Conservation (phyloP, 1,284 basidiomycete species). For the Trichosporon ovoides region DNA sequence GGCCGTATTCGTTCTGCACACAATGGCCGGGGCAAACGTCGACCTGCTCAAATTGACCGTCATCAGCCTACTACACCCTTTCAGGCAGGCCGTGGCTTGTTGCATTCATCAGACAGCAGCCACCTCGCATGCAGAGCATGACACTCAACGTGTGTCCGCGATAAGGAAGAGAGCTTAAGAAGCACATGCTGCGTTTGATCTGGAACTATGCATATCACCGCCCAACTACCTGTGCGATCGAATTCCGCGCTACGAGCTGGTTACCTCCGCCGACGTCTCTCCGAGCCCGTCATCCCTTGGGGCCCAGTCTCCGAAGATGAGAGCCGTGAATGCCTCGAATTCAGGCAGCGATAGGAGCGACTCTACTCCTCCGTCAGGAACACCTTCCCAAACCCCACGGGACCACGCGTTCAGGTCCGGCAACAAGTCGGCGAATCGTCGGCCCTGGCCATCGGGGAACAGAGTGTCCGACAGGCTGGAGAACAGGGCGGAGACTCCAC, state of each 20-base stretch:
- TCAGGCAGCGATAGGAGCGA: conserved; percentile 35
- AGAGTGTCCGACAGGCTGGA: conserved; percentile 25
- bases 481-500: conserved; percentile 36
- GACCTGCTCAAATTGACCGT: no score
- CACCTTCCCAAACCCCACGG: conserved; percentile 44
- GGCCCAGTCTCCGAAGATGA: conserved; percentile 49
- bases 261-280: neutral
- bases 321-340: conserved; percentile 43
- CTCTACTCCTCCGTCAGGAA: conserved; percentile 46
- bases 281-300: conserved; percentile 13
- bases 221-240: neutral
- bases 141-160: no score
- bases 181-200: no score
- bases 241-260: neutral
- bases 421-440: conserved; percentile 37
- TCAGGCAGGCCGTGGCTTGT: no score
- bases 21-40: no score
- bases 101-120: no score
- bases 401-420: conserved; percentile 42
- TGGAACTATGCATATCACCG: neutral
- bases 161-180: no score
- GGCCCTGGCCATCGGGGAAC: conserved; percentile 9
- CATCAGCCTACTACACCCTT: no score
- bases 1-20: no score
- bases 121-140: no score